phyloP scores from a whole-genome alignment of 2,329 filamentous ascomycete genomes.

The Colletotrichum karsti region DNA sequence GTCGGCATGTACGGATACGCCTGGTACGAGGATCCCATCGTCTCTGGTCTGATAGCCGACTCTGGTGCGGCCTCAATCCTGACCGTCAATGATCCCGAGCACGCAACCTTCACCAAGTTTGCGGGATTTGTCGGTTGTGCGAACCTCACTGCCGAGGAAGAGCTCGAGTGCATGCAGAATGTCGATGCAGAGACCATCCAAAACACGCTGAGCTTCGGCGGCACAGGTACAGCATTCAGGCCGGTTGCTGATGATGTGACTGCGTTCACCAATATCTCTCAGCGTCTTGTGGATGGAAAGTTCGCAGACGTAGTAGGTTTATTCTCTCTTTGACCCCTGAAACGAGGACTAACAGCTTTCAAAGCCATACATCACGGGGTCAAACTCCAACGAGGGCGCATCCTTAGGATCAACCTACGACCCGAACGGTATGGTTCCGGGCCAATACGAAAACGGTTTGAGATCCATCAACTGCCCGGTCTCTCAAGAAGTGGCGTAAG shows the following conservation, averaged over 20 bases:
- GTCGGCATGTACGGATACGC: slow-evolving; percentile 21
- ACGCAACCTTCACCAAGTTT: slow-evolving; percentile 2
- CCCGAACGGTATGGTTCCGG: background rate
- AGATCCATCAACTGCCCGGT: slow-evolving; percentile 7
- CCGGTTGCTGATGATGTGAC: slow-evolving; percentile 12
- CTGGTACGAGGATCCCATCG: slow-evolving; percentile 13
- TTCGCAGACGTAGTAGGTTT: slow-evolving; percentile 10
- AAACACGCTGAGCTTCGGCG: slow-evolving; percentile 2
- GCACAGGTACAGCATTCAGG: background rate
- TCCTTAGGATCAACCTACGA: slow-evolving; percentile 12
- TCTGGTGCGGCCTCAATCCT: slow-evolving; percentile 3
- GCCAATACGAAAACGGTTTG: slow-evolving; percentile 2
- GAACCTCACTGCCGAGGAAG: background rate
- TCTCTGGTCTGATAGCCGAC: slow-evolving; percentile 14
- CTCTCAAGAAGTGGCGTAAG: background rate
- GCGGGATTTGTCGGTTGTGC: slow-evolving; percentile 4
- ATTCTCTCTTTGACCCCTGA: no score
- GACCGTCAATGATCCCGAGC: background rate
- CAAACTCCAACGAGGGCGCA: slow-evolving; percentile 12
- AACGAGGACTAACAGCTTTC: background rate
- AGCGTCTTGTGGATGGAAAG: slow-evolving; percentile 2
- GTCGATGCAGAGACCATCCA: background rate
- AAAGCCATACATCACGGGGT: slow-evolving; percentile 10
- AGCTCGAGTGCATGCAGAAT: slow-evolving; percentile 10
- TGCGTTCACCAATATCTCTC: slow-evolving; percentile 1